Conservation (phyloP, 192 early-diverging fungal species). For the Rhizophagus sp. region DNA sequence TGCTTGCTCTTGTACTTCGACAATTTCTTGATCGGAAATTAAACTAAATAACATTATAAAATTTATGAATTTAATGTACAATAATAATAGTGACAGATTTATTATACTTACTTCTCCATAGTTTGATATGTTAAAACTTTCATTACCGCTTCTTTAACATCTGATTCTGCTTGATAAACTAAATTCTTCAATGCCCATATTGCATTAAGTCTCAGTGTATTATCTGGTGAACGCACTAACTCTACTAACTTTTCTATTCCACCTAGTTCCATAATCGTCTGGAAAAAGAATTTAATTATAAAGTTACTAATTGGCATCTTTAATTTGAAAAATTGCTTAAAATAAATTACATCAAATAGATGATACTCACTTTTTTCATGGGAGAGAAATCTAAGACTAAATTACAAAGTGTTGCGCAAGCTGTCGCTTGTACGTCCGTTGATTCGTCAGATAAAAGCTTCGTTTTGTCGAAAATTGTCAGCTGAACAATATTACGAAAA, state of each 20-base stretch:
- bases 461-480: background rate
- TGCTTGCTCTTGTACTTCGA: conserved; percentile 74
- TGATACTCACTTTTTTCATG: conserved; percentile 55
- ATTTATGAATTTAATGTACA: background rate
- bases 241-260: conserved; percentile 71
- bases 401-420: conserved; percentile 82
- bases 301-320: background rate
- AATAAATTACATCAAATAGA: background rate
- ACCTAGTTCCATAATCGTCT: conserved; percentile 68
- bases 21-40: conserved; percentile 59
- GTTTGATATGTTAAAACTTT: conserved; percentile 61
- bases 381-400: conserved; percentile 84
- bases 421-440: conserved; percentile 61
- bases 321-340: background rate
- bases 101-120: conserved; percentile 37
- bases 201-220: conserved; percentile 65
- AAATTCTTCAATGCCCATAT: conserved; percentile 86
- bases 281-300: conserved; percentile 30
- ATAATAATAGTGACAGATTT: background rate
- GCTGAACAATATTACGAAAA: conserved; percentile 2
- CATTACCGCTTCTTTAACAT: conserved; percentile 70
- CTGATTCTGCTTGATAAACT: conserved; percentile 67
- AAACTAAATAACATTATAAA: conserved; percentile 38
- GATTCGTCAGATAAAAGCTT: conserved; percentile 63
- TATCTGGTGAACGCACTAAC: conserved; percentile 51